Base-by-base conservation (phyloP, 768 basidiomycete genomes). In the Russula olivacea region DNA sequence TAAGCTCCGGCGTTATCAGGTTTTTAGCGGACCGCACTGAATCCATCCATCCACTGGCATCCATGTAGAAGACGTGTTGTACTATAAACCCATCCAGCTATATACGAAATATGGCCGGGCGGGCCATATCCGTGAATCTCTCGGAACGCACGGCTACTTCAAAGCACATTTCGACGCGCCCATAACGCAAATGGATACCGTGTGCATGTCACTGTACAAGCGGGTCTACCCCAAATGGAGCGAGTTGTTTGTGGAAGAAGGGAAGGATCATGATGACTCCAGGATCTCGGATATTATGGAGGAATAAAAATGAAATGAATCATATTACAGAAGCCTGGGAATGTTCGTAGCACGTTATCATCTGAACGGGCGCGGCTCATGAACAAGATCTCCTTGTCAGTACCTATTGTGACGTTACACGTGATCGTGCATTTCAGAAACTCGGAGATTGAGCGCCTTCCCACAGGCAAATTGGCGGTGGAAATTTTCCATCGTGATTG, bases 61-160 rank as follows among this genome's bases (percentile, higher is more conserved):
- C 23, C 47, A 25, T 47, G 19, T 71, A 84, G 92, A 93, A 51
- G 96, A 98, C 72, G 83, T 98, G 54, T 79, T 83, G 47, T 98
- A 95, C 75, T 98, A 90, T 80, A 89, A 92, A 73, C 93, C 94
- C 1, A 86, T 98, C 63, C 92, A 96, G 71, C 78, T 98, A 61
- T 82, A 93, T 73, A 98, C 94, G 3, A 99, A 98, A 75, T 82
- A 88, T 64, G 95, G 96, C 11, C 82, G 92, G 23, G 81, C 80
- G 28, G 97, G 96, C 2, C 94, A 99, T 74, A 91, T 95, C 68
- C 81, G 80, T 53, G 95, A 94, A 75, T 88, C 92, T 10, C 85
- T 99, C 19, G 96, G 96, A 52, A 98, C 94, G 34, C 96, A 99
- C 71, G 97, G 96, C 34, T 76, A 98, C 76, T 93, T 94, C 82